A percentile compares a stretch with the other conserved stretches of the same genome.
Evolutionary conservation across 192 early-diverging fungal species (phyloP).

Genomic region (Fimicolochytrium jonesii): DNA sequence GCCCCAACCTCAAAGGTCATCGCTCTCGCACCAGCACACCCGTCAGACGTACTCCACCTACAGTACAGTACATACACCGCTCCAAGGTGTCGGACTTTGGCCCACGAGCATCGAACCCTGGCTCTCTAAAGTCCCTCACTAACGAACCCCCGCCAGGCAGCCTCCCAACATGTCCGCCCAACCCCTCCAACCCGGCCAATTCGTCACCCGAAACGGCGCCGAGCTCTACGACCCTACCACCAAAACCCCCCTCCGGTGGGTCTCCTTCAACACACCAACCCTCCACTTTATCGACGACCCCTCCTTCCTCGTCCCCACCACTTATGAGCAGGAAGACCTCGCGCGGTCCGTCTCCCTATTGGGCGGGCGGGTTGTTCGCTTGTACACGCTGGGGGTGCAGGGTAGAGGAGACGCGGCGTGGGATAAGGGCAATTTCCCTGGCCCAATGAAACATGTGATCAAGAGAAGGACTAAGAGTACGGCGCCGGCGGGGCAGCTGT

Average conservation of each 20-base stretch:
- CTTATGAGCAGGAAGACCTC: slow-evolving; percentile 27
- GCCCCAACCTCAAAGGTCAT: too few relatives aligned
- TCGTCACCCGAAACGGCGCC: slow-evolving; percentile 18
- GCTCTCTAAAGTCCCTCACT: too few relatives aligned
- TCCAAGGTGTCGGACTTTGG: too few relatives aligned
- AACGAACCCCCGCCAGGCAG: too few relatives aligned
- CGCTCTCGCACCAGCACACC: too few relatives aligned
- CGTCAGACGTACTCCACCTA: too few relatives aligned
- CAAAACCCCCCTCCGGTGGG: slow-evolving; percentile 21
- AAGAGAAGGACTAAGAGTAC: neutral
- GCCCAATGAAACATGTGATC: slow-evolving; percentile 13
- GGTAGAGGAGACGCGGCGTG: neutral
- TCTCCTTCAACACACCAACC: slow-evolving; percentile 38
- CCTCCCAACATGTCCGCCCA: too few relatives aligned
- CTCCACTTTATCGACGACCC: slow-evolving; percentile 36
- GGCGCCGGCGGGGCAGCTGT: neutral
- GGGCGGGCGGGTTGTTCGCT: slow-evolving; percentile 22
- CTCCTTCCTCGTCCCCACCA: neutral
- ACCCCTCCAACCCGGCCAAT: too few relatives aligned
- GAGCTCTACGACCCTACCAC: slow-evolving; percentile 17
- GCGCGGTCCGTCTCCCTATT: slow-evolving; percentile 13
- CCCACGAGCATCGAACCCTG: too few relatives aligned
- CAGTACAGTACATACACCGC: too few relatives aligned
- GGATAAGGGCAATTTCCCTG: neutral
- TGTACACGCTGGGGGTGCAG: slow-evolving; percentile 18